Percentiles rank a stretch among this genome's conserved stretches.
Conservation (phyloP, 192 early-diverging fungal species). For the Pilobolus umbonatus region DNA sequence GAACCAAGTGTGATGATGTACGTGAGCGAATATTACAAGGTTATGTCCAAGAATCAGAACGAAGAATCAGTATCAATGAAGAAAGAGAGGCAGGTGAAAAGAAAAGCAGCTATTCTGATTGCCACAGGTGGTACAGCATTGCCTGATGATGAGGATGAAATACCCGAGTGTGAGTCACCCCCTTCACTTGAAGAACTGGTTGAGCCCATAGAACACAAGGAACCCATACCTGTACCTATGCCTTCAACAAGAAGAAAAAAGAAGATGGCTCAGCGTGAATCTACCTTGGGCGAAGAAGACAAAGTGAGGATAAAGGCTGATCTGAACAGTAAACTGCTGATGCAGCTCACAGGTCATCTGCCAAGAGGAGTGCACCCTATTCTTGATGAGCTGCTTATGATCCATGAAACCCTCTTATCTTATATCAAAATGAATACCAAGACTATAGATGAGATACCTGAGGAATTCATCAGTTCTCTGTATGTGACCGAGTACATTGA, state of each 20-base stretch:
- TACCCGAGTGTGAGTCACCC: not conserved
- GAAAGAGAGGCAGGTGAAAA: constrained; percentile 18
- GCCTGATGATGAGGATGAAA: constrained; percentile 19
- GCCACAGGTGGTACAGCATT: constrained; percentile 18
- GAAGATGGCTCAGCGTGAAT: constrained; percentile 22
- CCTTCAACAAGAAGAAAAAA: constrained; percentile 8
- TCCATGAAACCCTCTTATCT: constrained; percentile 23
- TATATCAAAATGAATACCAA: constrained; percentile 25
- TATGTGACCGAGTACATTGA: constrained; percentile 24
- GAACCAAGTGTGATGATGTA: constrained; percentile 52
- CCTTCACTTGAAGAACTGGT: not conserved
- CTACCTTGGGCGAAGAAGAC: constrained; percentile 28
- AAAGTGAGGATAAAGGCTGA: constrained; percentile 27
- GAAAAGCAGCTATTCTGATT: constrained; percentile 27
- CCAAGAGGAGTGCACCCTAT: constrained; percentile 31
- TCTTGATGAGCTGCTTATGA: constrained; percentile 25
- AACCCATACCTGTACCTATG: constrained; percentile 9
- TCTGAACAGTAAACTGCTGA: constrained; percentile 22
- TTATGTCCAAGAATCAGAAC: constrained; percentile 41
- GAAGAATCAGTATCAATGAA: constrained; percentile 14
- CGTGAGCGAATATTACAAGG: constrained; percentile 46
- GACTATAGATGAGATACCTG: constrained; percentile 26
- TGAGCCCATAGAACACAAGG: not conserved
- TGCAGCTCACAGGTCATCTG: constrained; percentile 32
- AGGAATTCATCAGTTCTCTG: constrained; percentile 8